Evolutionary conservation across 2,329 filamentous ascomycete genomes (phyloP), one percentile per base, ranked within the genome.

Genomic region (Penicillium glabrum): DNA sequence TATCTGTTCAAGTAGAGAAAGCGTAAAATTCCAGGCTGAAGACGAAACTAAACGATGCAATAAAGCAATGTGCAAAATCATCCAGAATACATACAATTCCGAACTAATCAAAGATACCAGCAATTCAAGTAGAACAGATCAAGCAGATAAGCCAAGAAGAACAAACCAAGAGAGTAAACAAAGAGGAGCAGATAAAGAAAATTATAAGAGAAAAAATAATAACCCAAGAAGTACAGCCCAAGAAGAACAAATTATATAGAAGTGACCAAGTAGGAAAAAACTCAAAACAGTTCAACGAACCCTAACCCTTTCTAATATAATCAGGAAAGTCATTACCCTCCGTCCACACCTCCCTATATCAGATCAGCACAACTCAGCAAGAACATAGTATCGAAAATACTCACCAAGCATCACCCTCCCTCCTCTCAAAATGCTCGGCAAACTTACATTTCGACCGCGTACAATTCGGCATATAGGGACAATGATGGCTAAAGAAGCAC

Each of bases 401-500:
- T 11, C 43, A 54, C 52, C 52, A 48, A 43, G 24, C 33, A 24
- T 37, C 45, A 33, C 26, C 19, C 7, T 54, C 52, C 16, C 23
- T 44, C 45, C n/a, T 37, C 31, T 14, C 14, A 26, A 54, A 24
- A 35, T 54, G 52, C 45, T 33, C 31, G 3, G 33, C 35, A 48
- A 54, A 54, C 26, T 44, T 48, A 44, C 52, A 54, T 0, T 33
- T 27, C 6, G 37, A 9, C 14, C 9, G 21, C 11, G 50, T 33
- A 27, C 37, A 49, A 21, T 56, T 39, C 31, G 52, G 52, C 31
- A 39, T 48, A 33, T 43, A 63, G 31, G 59, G 51, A 47, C 59
- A 61, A 37, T 61, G 59, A 39, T 61, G 59, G 27, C 59, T 61
- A 23, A 56, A 46, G 45, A 56, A 57, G 46, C 59, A 61, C 29